Base-by-base conservation (phyloP, 352 stramenopile genomes). In the Plasmopara viticola region DNA sequence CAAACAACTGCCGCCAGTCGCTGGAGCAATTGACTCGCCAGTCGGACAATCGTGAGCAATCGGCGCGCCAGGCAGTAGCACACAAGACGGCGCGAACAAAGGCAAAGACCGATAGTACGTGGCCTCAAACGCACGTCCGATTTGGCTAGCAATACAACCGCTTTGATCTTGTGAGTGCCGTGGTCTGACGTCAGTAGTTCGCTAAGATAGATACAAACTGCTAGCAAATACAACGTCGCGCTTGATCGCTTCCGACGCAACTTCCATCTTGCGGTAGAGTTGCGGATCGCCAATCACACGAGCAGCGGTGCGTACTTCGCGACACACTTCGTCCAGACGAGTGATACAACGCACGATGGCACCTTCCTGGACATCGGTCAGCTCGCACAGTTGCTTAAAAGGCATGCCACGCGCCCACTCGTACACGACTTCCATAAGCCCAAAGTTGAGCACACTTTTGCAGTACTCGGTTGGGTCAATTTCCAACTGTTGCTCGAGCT, bases 281-380 rank as follows among this genome's bases (percentile, higher is more conserved):
- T 89, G 90, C 12, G 94, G 93, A 58, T 99, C 96, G n/a, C 96
- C 96, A 33, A 88, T 92, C 14, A 90, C 90, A 20, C 94, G 80
- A 44, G 95, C 94, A 45, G 94, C 95, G 60, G 98, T 98, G 56
- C 94, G 73, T 14, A 99, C 93, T 83, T 99, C 96, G 46, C 96
- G 78, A 67, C 94, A 98, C 5, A 99, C 77, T 68, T 99, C 96
- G 64, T 99, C 96, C 1, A 99, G 74, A 10, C 96, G 86, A 40
- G 94, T 98, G 41, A 99, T 98, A 62, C 85, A 96, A 25, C 96
- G 85, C 44, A 98, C 92, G 62, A 99, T 99, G 2, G 87, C 97
- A 35, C 97, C 97, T 82, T 99, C 97, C 59, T 98, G 93, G 5
- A 99, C 84, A 56, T 94, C 74, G 5, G 96, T 99, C 35, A 99